Percentiles rank a stretch among this genome's conserved stretches.
These are phyloP conservation scores for Coemansia sp. DNA, from an alignment of 192 early-diverging fungal genomes.

Conservation along the genomic window DNA sequence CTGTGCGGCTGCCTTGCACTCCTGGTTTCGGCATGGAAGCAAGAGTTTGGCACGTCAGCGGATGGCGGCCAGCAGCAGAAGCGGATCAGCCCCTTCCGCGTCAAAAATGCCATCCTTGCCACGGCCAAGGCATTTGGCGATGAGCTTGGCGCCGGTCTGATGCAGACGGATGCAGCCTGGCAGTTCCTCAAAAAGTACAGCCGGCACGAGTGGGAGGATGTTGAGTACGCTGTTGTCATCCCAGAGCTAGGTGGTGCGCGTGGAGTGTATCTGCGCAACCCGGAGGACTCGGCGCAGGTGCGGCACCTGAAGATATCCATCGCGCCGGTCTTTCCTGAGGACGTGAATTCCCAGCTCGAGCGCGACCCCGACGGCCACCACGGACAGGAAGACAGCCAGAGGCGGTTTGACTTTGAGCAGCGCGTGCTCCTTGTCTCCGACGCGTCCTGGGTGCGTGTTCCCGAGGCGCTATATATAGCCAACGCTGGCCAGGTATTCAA, in stretches of 20 bases:
- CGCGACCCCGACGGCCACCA: conserved; percentile 61
- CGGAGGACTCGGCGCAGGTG: conserved; percentile 66
- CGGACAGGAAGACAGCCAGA: conserved; percentile 59
- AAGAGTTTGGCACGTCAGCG: conserved; percentile 17
- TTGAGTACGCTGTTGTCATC: conserved; percentile 63
- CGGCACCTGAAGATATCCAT: conserved; percentile 59
- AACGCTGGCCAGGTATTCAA: conserved; percentile 67
- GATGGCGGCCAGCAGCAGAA: not conserved
- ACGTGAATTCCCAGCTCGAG: conserved; percentile 64
- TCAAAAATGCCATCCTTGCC: conserved; percentile 76
- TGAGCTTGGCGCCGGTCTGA: conserved; percentile 71
- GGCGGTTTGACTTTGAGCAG: conserved; percentile 77
- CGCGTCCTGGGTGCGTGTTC: conserved; percentile 75
- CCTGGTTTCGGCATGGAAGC: conserved; percentile 85
- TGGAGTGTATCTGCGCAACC: conserved; percentile 89
- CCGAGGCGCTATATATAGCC: conserved; percentile 74
- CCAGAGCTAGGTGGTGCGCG: conserved; percentile 13
- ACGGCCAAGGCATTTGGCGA: conserved; percentile 81
- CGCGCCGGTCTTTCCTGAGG: conserved; percentile 31
- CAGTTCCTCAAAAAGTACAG: conserved; percentile 69
- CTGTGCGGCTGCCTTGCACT: conserved; percentile 85
- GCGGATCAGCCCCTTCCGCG: conserved; percentile 74
- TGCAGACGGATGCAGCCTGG: conserved; percentile 90
- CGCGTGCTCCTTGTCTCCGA: conserved; percentile 72
- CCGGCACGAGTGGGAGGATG: conserved; percentile 63